Conservation (phyloP, 495 filamentous ascomycete species). For the Penicillium malachiteum region DNA sequence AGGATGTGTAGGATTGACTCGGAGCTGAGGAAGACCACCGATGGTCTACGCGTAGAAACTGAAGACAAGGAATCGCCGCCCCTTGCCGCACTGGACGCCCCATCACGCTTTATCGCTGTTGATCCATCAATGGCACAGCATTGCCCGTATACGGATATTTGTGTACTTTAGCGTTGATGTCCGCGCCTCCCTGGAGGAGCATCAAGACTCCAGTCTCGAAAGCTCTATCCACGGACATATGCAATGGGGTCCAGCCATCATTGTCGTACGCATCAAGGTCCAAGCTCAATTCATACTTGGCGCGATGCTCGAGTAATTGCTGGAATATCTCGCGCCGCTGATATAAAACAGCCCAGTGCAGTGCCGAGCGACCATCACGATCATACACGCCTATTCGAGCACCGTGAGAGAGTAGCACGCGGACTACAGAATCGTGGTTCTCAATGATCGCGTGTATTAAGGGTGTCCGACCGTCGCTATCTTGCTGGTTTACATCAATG, state of each 20-base stretch:
- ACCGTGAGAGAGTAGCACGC: background rate
- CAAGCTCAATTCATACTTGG: background rate
- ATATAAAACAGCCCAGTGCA: constrained; percentile 1
- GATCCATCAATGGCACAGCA: background rate
- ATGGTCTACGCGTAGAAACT: too few species aligned
- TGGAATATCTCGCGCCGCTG: background rate
- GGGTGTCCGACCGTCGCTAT: constrained; percentile 1
- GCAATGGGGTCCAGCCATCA: background rate
- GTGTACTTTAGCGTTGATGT: background rate
- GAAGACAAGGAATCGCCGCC: too few species aligned
- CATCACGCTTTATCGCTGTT: too few species aligned
- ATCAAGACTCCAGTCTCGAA: background rate
- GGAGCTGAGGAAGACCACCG: too few species aligned
- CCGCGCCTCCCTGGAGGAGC: background rate
- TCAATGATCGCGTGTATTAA: background rate
- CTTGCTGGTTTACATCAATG: background rate
- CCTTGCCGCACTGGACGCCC: too few species aligned
- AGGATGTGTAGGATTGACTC: too few species aligned
- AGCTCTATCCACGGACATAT: background rate
- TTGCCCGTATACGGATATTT: constrained; percentile 1
- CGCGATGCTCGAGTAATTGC: background rate
- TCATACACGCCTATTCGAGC: background rate
- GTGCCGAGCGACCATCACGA: background rate
- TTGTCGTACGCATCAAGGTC: background rate
- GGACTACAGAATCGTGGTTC: background rate